Base-by-base conservation (phyloP, 371 early-diverging fungal species). In the Zancudomyces culisetae region DNA sequence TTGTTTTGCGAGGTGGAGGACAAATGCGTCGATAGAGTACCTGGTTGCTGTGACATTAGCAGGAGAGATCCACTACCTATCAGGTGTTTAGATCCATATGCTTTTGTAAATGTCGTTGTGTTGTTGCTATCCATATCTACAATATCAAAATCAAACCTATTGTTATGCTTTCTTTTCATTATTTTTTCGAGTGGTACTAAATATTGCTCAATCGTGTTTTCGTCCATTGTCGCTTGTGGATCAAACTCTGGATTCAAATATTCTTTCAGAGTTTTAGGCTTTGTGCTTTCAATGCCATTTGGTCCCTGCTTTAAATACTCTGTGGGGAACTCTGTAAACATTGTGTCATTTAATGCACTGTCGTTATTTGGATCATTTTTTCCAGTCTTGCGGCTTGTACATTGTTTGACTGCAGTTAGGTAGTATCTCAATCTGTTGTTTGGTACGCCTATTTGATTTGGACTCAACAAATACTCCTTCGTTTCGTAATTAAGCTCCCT, bases 51-150 rank as follows among this genome's bases (percentile, higher is more conserved):
- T n/a, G n/a, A n/a, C n/a, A n/a, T 75, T 56, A 76, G 79, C 26
- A 81, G 52, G 26, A 81, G 64, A 2, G 82, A 79, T 0, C 86
- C 84, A 12, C 75, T 70, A 4, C 78, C 77, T 39, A 73, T 64
- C 29, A 77, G 58, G 51, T 83, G 79, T 55, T 72, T 78, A 6
- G 78, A 77, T 24, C 83, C 81, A 47, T 81, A 81, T 6, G 76
- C 75, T n/a, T 86, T 84, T 41, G 87, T 87, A 55, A 87, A 80
- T 49, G 79, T 78, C 18, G 81, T 73, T 24, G 78, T 77, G 50
- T 63, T 56, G 21, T 35, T 58, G 28, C 71, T 70, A 3, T 62
- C 43, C 4, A 77, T 70, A 4, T 58, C 66, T 12, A 79, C 73
- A 43, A 82, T 74, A 56, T 82, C 35, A 35, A 35, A 35, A 35